These are phyloP conservation scores for Craspedostauros australis DNA, from an alignment of 108 stramenopile species.

Conservation along the genomic window DNA sequence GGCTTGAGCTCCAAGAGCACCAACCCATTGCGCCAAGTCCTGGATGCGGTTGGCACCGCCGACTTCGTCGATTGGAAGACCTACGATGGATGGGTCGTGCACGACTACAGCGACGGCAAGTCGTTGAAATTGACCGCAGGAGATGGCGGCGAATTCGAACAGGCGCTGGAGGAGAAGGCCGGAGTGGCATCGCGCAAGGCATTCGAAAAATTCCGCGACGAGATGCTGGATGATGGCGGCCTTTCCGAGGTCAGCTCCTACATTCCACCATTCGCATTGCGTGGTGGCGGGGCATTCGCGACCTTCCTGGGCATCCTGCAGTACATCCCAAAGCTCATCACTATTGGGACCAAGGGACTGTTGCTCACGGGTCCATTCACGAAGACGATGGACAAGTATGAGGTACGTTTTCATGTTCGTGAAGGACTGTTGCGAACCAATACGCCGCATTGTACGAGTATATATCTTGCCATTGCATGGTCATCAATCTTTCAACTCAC, in stretches of 20 bases:
- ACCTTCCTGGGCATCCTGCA: constrained; percentile 24
- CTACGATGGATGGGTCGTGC: constrained; percentile 64
- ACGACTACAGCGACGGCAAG: constrained; percentile 53
- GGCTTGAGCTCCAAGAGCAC: constrained; percentile 48
- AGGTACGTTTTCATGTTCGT: not conserved
- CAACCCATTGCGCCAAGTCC: constrained; percentile 80
- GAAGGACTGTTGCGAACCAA: not conserved
- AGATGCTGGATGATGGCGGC: constrained; percentile 37
- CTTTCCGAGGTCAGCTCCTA: constrained; percentile 49
- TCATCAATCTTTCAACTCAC: not conserved
- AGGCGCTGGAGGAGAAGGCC: constrained; percentile 51
- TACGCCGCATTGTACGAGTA: not conserved
- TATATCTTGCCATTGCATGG: not conserved
- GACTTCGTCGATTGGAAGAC: constrained; percentile 41
- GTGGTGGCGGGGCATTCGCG: constrained; percentile 40
- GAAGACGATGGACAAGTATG: constrained; percentile 44
- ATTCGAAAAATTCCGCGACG: constrained; percentile 43
- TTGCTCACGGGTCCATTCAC: constrained; percentile 65
- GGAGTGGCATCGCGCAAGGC: constrained; percentile 28
- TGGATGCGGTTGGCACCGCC: constrained; percentile 74
- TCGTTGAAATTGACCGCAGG: constrained; percentile 57
- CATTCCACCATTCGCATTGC: constrained; percentile 73
- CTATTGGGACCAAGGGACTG: constrained; percentile 53
- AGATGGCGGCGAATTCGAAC: constrained; percentile 40
- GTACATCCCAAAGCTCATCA: constrained; percentile 52